Percentiles rank a stretch among this genome's conserved stretches.
Conservation (phyloP, 768 basidiomycete species). For the Lactarius trivialis region DNA sequence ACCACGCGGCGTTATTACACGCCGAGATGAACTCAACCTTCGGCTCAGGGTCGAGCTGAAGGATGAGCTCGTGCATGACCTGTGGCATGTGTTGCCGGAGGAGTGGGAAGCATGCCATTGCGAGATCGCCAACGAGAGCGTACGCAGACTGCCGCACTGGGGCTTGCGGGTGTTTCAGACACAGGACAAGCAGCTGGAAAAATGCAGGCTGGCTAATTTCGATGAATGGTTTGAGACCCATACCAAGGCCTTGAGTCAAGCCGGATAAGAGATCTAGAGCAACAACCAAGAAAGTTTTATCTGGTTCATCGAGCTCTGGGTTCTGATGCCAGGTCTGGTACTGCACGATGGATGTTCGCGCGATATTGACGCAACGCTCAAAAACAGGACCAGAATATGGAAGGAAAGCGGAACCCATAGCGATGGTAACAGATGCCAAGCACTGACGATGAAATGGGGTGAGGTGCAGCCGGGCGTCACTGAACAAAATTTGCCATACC, state of each 20-base stretch:
- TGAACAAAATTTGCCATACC: slow-evolving; percentile 40
- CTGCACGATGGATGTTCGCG: slow-evolving; percentile 72
- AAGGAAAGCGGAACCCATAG: slow-evolving; percentile 83
- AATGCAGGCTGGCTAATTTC: slow-evolving; percentile 65
- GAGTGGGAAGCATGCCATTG: slow-evolving; percentile 88
- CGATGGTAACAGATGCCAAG: slow-evolving; percentile 94
- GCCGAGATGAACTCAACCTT: slow-evolving; percentile 93
- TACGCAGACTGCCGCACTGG: slow-evolving; percentile 95
- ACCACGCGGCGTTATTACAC: slow-evolving; percentile 99
- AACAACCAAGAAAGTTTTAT: slow-evolving; percentile 95
- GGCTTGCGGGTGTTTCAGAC: slow-evolving; percentile 93
- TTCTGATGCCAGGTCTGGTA: slow-evolving; percentile 88
- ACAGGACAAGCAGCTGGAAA: slow-evolving; percentile 74
- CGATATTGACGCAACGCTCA: slow-evolving; percentile 82
- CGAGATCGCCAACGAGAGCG: slow-evolving; percentile 96
- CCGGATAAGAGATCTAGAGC: slow-evolving; percentile 96
- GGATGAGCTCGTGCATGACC: slow-evolving; percentile 85
- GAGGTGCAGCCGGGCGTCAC: neutral
- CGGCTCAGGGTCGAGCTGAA: slow-evolving; percentile 89
- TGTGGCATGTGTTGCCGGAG: slow-evolving; percentile 80
- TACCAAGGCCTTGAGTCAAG: slow-evolving; percentile 87
- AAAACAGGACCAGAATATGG: slow-evolving; percentile 89
- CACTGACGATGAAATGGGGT: slow-evolving; percentile 48
- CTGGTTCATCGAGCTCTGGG: slow-evolving; percentile 89
- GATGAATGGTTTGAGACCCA: slow-evolving; percentile 69